Base-by-base conservation (phyloP, 2,329 filamentous ascomycete genomes). In the Neophaeococcomyces aloes region DNA sequence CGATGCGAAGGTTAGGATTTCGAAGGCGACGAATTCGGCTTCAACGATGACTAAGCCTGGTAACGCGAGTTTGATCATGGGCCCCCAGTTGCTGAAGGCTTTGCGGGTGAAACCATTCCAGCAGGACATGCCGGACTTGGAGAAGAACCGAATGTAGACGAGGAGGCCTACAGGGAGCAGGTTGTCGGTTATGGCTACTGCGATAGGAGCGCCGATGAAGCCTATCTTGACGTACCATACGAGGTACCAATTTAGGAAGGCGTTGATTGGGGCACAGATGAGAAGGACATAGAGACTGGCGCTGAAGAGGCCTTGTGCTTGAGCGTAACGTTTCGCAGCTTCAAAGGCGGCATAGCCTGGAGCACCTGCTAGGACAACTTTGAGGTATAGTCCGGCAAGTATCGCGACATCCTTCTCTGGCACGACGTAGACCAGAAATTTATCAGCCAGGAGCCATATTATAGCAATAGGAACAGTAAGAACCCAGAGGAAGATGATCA, bases 31-130 rank as follows among this genome's bases (percentile, higher is more conserved):
- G 66, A 85, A 94, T 61, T 96, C 89, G 4, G 89, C 87, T 61
- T 93, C 80, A 2, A 96, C 83, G 88, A 95, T 95, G 52, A 94
- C 69, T 60, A 96, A 79, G 1, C 89, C 89, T 0, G 89, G 88
- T 10, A 95, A 68, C 0, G 89, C 86, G 29, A 96, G 79, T 37
- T 79, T 78, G 55, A 96, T 76, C 89, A 94, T 93, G 7, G 81
- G 81, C 1, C 71, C 70, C 85, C 85, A 91, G 58, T 89, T 89
- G 27, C 67, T 66, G 41, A 87, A 70, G 1, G 82, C 81, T 30
- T 76, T 75, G 46, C 64, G 69, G n/a, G 78, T 79, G 60, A 89
- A 82, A 2, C 85, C 85, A 47, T 81, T 81, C 85, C 85, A 91
- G 64, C 85, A 89, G 56, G 86, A 76, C 37, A 72, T 71, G 3